Evolutionary conservation across 208 protist species (phyloP), one percentile per base, ranked within the genome.

Genomic region (Leptomonas seymouri): DNA sequence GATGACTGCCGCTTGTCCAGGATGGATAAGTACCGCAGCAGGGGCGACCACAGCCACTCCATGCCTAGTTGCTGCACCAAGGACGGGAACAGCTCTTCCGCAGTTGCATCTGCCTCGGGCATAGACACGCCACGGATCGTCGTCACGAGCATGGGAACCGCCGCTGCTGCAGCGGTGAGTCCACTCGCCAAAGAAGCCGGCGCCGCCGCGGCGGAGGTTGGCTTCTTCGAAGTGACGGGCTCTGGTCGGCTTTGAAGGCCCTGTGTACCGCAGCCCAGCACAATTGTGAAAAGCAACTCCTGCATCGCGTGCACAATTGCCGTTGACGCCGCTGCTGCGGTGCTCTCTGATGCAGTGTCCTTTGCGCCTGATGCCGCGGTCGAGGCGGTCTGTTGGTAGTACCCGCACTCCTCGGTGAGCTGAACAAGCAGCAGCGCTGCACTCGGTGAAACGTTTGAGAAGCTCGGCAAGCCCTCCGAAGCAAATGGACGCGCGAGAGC

Each of bases 11-110:
- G 57, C 54, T 85, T 85, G 54, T 93, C 86, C 14, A 96, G 74
- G 30, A 46, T 44, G 16, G 73, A 68, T 3, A 75, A 56, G 28
- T 85, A 76, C 14, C 86, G 86, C 21, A 93, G 61, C 50, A 85
- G 75, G 46, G 83, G 76, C 0, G 91, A 96, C 88, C 91, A 96
- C 42, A 82, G 64, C 91, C 91, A 96, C 67, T 96, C 91, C 55
- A 85, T 78, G 4, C 91, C 91, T 0, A 93, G 54, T 54, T 91
- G 85, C 79, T 93, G 88, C 42, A 93, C 58, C 25, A 96, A 60
- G 12, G 75, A 50, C 0, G 91, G 91, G 23, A 96, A 71, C 39
- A 96, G 60, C 34, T 77, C 30, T 46, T 80, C 74, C 4, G 74
- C 25, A 16, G 93, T 61, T 12, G 79, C 73, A 63, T 96, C 90